A percentile compares a stretch with the other conserved stretches of the same genome.
Conservation (phyloP, 345 rosid species). For the Aegle marmelos region DNA sequence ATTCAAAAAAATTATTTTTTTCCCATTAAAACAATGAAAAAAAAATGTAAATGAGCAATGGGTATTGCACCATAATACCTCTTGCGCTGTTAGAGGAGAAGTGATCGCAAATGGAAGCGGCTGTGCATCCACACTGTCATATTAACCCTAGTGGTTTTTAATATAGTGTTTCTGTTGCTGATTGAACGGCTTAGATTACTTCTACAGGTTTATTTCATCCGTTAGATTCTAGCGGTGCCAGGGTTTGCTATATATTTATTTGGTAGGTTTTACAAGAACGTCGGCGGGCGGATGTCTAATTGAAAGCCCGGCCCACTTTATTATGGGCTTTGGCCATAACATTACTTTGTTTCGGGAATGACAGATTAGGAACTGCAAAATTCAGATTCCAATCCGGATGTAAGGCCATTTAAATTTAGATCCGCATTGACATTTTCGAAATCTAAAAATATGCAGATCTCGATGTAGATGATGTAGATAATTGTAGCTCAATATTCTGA, state of each 20-base stretch:
- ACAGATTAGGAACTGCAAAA: too few species aligned
- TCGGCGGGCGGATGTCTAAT: not conserved
- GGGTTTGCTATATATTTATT: too few species aligned
- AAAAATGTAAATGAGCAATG: too few species aligned
- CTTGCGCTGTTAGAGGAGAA: not conserved
- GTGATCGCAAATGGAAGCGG: not conserved
- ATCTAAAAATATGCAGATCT: too few species aligned
- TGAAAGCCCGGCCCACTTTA: too few species aligned
- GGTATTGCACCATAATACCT: slow-evolving; percentile 18
- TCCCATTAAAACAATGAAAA: not conserved
- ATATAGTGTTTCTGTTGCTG: not conserved
- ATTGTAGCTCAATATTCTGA: too few species aligned
- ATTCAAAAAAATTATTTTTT: not conserved
- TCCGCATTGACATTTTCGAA: too few species aligned
- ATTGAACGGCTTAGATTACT: slow-evolving; percentile 22
- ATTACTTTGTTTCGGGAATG: too few species aligned
- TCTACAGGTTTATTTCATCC: not conserved
- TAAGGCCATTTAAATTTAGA: too few species aligned
- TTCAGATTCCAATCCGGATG: too few species aligned
- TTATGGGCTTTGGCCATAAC: not conserved
- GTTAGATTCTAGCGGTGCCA: slow-evolving; percentile 13
- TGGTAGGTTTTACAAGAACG: not conserved
- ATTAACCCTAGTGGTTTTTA: not conserved
- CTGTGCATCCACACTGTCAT: fast-evolving
- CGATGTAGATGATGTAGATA: fast-evolving